Percentiles rank a stretch among this genome's conserved stretches.
Conservation (phyloP, 2,329 filamentous ascomycete species). For the Thermoascus crustaceus region DNA sequence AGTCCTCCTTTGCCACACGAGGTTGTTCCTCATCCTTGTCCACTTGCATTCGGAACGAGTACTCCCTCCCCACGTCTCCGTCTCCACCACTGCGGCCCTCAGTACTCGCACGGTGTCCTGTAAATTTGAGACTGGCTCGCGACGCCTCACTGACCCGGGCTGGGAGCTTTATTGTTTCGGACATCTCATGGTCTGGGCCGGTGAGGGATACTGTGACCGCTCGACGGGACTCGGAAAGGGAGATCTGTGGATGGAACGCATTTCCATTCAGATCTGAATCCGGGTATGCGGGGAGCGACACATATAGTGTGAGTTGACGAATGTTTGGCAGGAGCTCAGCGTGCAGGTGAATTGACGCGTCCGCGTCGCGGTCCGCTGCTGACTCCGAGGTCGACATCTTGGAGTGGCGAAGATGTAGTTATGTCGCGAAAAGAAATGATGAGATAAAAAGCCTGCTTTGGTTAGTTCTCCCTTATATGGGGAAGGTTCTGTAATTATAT, state of each 20-base stretch:
- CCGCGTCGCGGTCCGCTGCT: too few species aligned
- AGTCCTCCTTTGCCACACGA: constrained; percentile 13
- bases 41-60: constrained; percentile 48
- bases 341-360: constrained; percentile 39
- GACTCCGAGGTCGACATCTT: constrained; percentile 5
- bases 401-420: neutral
- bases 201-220: constrained; percentile 31
- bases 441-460: too few species aligned
- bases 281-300: constrained; percentile 33
- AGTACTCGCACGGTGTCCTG: constrained; percentile 4
- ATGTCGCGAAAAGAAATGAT: constrained; percentile 2
- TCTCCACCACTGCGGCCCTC: neutral
- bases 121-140: constrained; percentile 13
- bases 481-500: too few species aligned
- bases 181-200: constrained; percentile 12
- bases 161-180: constrained; percentile 43
- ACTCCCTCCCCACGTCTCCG: constrained; percentile 30
- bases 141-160: constrained; percentile 24
- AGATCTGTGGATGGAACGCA: constrained; percentile 14
- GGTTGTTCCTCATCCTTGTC: constrained; percentile 30
- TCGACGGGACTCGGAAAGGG: constrained; percentile 28
- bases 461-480: too few species aligned
- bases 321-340: constrained; percentile 55
- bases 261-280: neutral
- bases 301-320: constrained; percentile 51